Evolutionary conservation across 148 eudicot species (phyloP).

Genomic region (Agrostemma githago): DNA sequence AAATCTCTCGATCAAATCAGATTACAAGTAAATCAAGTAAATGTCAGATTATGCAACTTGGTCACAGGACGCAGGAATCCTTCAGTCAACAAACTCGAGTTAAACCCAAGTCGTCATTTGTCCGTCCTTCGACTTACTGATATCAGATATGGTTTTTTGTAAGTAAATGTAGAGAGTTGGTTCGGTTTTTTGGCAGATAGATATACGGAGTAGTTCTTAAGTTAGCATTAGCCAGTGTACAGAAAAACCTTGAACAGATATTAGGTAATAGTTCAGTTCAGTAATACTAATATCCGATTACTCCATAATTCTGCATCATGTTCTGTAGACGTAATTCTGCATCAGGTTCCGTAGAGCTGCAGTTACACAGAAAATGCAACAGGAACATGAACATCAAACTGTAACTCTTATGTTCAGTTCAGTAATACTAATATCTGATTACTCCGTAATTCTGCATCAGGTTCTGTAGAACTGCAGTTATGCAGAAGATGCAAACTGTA

Average conservation of each 20-base stretch:
- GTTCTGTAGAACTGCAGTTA: too few relatives aligned
- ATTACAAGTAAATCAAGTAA: slow-evolving; percentile 27
- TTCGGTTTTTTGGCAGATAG: not conserved
- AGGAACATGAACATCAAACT: too few relatives aligned
- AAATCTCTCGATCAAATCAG: slow-evolving; percentile 26
- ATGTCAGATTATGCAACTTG: slow-evolving; percentile 24
- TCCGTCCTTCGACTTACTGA: not conserved
- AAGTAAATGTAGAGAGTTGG: slow-evolving; percentile 1
- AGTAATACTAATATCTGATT: not conserved
- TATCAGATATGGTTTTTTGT: not conserved
- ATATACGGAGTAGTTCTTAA: not conserved
- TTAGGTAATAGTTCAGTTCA: not conserved
- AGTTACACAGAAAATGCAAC: too few relatives aligned
- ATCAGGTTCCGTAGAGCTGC: too few relatives aligned
- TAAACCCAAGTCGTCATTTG: not conserved
- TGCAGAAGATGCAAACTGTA: too few relatives aligned
- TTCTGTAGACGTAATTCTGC: too few relatives aligned
- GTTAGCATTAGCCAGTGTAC: not conserved
- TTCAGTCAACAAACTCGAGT: slow-evolving; percentile 32
- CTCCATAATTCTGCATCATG: too few relatives aligned
- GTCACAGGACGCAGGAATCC: not conserved
- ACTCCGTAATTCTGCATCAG: too few relatives aligned
- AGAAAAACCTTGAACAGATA: not conserved
- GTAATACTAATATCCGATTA: not conserved
- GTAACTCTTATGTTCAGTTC: slow-evolving; percentile 1